Base-by-base conservation (phyloP, 2,329 filamentous ascomycete species). In the Botrytis galanthina region DNA sequence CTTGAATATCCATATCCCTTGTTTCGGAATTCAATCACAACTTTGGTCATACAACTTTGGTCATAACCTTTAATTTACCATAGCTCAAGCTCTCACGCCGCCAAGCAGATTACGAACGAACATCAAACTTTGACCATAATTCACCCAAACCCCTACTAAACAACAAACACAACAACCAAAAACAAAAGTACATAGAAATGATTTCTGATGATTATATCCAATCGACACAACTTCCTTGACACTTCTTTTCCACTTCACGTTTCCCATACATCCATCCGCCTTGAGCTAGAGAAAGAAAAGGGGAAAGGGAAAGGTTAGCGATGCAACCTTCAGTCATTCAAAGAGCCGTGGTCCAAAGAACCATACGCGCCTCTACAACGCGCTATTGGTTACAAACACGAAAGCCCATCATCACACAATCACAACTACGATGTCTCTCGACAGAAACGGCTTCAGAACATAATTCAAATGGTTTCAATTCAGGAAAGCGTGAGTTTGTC, bases 351-450 rank as follows among this genome's bases (percentile, higher is more conserved):
- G 42, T 32, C 42, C 46, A 37, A 51, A 71, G 51, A 61, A 54
- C 32, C 37, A 46, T 61, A 39, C 71, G 63, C 51, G 51, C 48
- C 60, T 51, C 51, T 26, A 64, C 70, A 39, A 68, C 48, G 48
- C 66, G 72, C 66, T 14, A 59, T 73, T 70, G 72, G 72, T 44
- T 51, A 63, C 42, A 37, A 70, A 35, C 72, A 70, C 32, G 64
- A 59, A n/a, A 60, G 26, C 44, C 72, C 29, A 26, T 35, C 37
- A 29, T 73, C 29, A 12, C 57, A 73, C 72, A 70, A 57, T 70
- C 54, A 70, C 51, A 20, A 61, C 20, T 22, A 70, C 54, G 51
- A 61, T 70, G 26, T 29, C 37, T 68, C 35, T 68, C 64, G 46
- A 68, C 48, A 26, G 35, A 68, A 42, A 20, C 64, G 7, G 14